phyloP scores from a whole-genome alignment of 2,329 filamentous ascomycete genomes.

The Diaporthe capsici region DNA sequence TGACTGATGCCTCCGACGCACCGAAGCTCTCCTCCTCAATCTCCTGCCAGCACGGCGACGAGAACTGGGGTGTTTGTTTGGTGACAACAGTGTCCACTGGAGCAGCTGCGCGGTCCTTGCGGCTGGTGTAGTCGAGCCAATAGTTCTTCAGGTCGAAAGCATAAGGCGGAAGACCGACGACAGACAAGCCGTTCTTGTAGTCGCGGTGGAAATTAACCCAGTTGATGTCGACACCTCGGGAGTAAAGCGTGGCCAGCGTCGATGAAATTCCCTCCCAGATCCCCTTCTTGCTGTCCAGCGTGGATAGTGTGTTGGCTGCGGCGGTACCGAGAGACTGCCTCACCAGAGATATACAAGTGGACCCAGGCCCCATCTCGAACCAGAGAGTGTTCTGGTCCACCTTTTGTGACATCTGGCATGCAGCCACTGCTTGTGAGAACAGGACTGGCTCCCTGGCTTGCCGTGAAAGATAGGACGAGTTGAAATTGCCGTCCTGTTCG shows the following conservation, averaged over 20 bases:
- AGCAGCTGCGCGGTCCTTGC: conserved; percentile 19
- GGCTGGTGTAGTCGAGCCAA: conserved; percentile 27
- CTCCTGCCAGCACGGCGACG: conserved; percentile 57
- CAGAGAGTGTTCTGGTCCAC: conserved; percentile 76
- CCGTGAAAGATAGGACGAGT: conserved; percentile 9
- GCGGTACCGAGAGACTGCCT: conserved; percentile 69
- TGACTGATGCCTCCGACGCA: conserved; percentile 52
- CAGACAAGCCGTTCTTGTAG: conserved; percentile 15
- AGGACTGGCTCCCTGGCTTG: conserved; percentile 76
- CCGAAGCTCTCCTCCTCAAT: conserved; percentile 5
- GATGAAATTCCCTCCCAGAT: conserved; percentile 9
- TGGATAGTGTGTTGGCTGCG: conserved; percentile 73
- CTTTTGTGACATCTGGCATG: conserved; percentile 65
- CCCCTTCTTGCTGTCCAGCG: conserved; percentile 65
- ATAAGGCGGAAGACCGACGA: conserved; percentile 9
- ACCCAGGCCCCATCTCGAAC: conserved; percentile 80
- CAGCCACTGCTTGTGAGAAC: conserved; percentile 69
- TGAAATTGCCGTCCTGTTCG: conserved; percentile 54
- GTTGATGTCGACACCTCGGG: neutral
- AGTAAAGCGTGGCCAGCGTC: neutral
- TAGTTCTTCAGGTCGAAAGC: conserved; percentile 29
- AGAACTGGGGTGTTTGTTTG: neutral
- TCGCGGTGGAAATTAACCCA: conserved; percentile 16
- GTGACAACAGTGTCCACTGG: neutral
- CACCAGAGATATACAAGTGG: conserved; percentile 72